These are phyloP conservation scores for Monosporozyma unispora DNA, from an alignment of 805 yeast species.

Conservation along the genomic window DNA sequence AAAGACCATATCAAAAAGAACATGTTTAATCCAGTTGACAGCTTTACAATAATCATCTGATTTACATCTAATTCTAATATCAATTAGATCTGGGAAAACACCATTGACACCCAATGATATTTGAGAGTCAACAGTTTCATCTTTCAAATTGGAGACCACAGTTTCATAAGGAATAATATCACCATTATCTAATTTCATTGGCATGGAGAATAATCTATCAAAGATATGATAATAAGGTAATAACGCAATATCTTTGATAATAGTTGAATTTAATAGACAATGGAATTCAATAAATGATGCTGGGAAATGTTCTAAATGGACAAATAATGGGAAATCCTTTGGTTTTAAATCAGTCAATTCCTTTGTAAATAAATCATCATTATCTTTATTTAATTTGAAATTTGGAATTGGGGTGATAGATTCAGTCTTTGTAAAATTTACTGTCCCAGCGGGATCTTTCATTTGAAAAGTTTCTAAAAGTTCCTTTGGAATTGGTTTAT, in stretches of 20 bases:
- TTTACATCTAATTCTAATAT: constrained; percentile 53
- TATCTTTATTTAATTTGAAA: constrained; percentile 24
- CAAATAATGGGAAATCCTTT: constrained; percentile 48
- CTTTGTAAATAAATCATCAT: constrained; percentile 20
- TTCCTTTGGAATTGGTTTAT: constrained; percentile 65
- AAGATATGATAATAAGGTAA: constrained; percentile 60
- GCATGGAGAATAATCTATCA: constrained; percentile 61
- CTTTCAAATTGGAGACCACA: constrained; percentile 63
- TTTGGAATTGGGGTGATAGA: constrained; percentile 54
- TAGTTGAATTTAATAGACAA: constrained; percentile 46
- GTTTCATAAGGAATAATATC: constrained; percentile 53
- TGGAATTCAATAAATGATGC: constrained; percentile 72
- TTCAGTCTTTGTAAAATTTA: constrained; percentile 59
- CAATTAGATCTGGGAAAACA: constrained; percentile 57
- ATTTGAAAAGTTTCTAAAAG: constrained; percentile 52
- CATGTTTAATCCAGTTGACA: constrained; percentile 65
- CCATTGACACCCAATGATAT: constrained; percentile 51
- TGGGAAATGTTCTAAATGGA: constrained; percentile 71
- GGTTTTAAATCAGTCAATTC: constrained; percentile 31
- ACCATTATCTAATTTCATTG: constrained; percentile 58
- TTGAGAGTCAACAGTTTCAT: constrained; percentile 57
- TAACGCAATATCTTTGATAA: constrained; percentile 39
- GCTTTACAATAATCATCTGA: constrained; percentile 55
- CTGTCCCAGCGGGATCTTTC: constrained; percentile 63
- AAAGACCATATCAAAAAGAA: constrained; percentile 57